Evolutionary conservation across 169 alveolate species (phyloP), one percentile per base, ranked within the genome.

Genomic region (Plasmodium berghei): DNA sequence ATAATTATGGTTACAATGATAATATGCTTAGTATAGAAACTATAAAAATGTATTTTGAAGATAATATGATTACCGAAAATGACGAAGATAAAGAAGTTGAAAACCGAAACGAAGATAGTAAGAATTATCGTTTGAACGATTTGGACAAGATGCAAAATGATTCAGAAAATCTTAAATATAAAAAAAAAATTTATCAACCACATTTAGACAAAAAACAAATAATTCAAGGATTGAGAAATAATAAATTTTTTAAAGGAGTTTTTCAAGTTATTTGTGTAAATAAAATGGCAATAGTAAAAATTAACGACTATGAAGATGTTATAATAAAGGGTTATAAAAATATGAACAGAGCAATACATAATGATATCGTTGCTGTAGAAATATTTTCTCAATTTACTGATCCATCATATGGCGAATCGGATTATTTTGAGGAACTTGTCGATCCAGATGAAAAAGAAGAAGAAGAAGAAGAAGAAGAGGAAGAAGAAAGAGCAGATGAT

Each of bases 281-380:
- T 71, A 70, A 93, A 72, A 52, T 93, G 56, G 95, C 96, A 66
- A 61, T 92, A 87, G 93, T 93, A 67, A 69, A 93, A 93, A 40
- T 95, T 73, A 77, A 93, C 74, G 90, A 90, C 87, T 72, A 92
- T 72, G 94, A 95, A 22, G 98, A 96, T 71, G 93, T 96, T 66
- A 88, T 93, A 16, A 94, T 98, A 16, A 83, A 72, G 71, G 99
- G 99, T 28, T 45, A 85, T 0, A 46, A 93, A 87, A 95, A 98
- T 77, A 90, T 97, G 92, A 99, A 98, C 93, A 95, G 99, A 77
- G 99, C 99, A 61, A 92, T 99, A 52, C 98, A 98, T 87, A 99
- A 99, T 8, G 99, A 99, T 91, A 83, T 95, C 28, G 99, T 98
- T n/a, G 99, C 98, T 9, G 97, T 98, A 26, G 96, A 97, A 73